Percentiles rank a stretch among this genome's conserved stretches.
Conservation (phyloP, 2,329 filamentous ascomycete genomes). For the Ramichloridium luteum region DNA sequence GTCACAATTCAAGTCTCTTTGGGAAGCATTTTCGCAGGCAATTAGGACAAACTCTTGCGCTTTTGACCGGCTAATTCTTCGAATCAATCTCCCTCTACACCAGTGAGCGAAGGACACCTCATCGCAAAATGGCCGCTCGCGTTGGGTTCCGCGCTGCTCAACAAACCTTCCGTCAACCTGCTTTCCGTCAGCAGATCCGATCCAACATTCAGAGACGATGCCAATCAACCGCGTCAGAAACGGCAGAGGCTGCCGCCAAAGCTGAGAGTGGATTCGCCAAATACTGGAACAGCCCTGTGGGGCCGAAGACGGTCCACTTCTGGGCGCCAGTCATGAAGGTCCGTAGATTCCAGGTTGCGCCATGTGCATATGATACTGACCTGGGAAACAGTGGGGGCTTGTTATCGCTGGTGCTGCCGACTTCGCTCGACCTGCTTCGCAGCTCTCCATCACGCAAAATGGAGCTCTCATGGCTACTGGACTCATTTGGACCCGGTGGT, state of each 20-base stretch:
- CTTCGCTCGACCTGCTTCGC: constrained; percentile 79
- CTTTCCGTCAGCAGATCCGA: constrained; percentile 34
- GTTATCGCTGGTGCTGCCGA: constrained; percentile 88
- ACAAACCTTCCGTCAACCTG: constrained; percentile 39
- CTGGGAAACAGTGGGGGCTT: constrained; percentile 59
- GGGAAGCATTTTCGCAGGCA: too few species aligned
- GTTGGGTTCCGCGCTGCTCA: constrained; percentile 46
- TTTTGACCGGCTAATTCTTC: too few species aligned
- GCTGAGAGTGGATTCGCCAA: constrained; percentile 48
- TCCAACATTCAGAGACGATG: constrained; percentile 43
- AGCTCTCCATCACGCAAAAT: constrained; percentile 89
- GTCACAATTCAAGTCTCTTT: too few species aligned
- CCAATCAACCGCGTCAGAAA: constrained; percentile 49
- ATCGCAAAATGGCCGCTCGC: constrained; percentile 47
- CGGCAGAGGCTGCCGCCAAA: constrained; percentile 21
- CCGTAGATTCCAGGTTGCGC: constrained; percentile 13
- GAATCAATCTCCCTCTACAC: too few species aligned
- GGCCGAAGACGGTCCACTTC: constrained; percentile 78
- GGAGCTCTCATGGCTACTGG: constrained; percentile 79
- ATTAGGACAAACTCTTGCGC: too few species aligned
- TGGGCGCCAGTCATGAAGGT: constrained; percentile 95
- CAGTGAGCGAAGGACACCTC: too few species aligned
- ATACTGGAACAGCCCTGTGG: constrained; percentile 45
- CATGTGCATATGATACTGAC: constrained; percentile 1
- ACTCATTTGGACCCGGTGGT: constrained; percentile 97